These are phyloP conservation scores for Botrytis squamosa DNA, from an alignment of 2,329 filamentous ascomycete species.

Conservation along the genomic window DNA sequence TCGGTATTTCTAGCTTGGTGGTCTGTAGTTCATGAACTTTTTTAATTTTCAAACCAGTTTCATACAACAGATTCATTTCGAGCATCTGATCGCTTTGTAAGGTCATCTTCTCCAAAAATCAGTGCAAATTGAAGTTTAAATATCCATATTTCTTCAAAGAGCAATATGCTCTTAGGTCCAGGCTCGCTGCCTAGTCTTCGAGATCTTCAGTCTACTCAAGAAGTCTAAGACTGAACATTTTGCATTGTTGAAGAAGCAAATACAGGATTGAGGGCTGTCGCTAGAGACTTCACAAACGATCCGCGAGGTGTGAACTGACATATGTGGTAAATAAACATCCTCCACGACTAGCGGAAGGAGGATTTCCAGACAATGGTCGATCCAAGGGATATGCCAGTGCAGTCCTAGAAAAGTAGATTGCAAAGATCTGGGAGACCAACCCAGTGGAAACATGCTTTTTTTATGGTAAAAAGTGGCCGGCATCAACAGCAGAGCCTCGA, in stretches of 20 bases:
- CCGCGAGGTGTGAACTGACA: background rate
- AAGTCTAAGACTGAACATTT: background rate
- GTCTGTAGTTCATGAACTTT: background rate
- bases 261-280: background rate
- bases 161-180: background rate
- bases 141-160: fast-evolving
- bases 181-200: background rate
- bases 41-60: background rate
- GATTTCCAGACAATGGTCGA: background rate
- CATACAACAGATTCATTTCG: background rate
- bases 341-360: background rate
- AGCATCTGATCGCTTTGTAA: background rate
- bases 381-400: background rate
- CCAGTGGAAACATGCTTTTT: background rate
- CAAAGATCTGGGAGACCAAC: background rate
- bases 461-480: background rate
- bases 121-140: background rate
- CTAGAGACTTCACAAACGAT: background rate
- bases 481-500: background rate
- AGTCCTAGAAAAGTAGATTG: background rate
- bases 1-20: background rate
- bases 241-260: background rate
- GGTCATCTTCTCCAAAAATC: fast-evolving
- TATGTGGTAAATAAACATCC: background rate
- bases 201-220: background rate